A percentile compares a stretch with the other conserved stretches of the same genome.
These are phyloP conservation scores for Mortierella hygrophila DNA, from an alignment of 192 early-diverging fungal species.

Conservation along the genomic window DNA sequence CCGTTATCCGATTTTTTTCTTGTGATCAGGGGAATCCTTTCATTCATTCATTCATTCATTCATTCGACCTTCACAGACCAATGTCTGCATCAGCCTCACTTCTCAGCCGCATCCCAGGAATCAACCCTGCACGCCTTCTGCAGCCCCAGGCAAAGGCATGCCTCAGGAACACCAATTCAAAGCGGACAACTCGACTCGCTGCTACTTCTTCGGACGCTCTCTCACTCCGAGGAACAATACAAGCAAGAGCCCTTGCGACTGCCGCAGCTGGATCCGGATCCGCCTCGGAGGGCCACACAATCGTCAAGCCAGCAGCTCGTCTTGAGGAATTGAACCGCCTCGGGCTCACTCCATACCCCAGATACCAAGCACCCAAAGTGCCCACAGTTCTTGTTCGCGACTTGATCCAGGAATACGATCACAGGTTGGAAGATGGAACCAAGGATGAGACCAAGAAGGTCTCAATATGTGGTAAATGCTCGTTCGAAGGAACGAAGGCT, in stretches of 20 bases:
- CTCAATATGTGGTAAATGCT: constrained; percentile 29
- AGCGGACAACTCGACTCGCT: not conserved
- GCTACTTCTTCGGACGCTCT: not conserved
- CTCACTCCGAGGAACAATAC: not conserved
- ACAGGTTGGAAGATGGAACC: constrained; percentile 19
- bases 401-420: constrained; percentile 28
- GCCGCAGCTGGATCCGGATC: not conserved
- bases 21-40: not conserved
- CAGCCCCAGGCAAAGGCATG: not conserved
- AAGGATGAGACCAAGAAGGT: constrained; percentile 30
- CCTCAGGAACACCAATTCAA: not conserved
- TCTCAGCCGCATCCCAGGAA: constrained; percentile 7
- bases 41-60: not conserved
- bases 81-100: constrained; percentile 20
- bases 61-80: not conserved
- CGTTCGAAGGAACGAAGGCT: not conserved
- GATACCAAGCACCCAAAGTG: constrained; percentile 30
- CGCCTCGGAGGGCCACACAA: not conserved
- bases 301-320: constrained; percentile 31
- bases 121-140: not conserved
- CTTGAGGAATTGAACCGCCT: constrained; percentile 28
- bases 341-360: constrained; percentile 38
- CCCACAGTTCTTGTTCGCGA: constrained; percentile 17
- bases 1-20: not conserved
- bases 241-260: not conserved